Evolutionary conservation across 805 yeast species (phyloP).

Genomic region (Saccharomycopsis vini): DNA sequence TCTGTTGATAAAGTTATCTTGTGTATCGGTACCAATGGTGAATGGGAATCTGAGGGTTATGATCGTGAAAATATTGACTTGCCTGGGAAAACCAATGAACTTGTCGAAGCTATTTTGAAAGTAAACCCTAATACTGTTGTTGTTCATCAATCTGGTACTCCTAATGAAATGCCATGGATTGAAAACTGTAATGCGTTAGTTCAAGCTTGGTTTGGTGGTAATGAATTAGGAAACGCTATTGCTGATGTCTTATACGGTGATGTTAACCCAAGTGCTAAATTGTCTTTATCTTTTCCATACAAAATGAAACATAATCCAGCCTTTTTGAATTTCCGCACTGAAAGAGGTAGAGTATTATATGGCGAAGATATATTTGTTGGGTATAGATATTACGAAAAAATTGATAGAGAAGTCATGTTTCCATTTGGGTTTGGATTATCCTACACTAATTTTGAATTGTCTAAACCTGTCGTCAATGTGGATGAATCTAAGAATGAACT

Average conservation of each 20-base stretch:
- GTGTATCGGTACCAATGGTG: conserved; percentile 42
- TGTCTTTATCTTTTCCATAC: conserved; percentile 57
- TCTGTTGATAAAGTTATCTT: conserved; percentile 44
- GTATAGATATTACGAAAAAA: conserved; percentile 49
- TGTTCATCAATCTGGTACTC: conserved; percentile 54
- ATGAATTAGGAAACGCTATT: conserved; percentile 47
- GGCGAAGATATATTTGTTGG: conserved; percentile 34
- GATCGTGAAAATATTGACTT: conserved; percentile 44
- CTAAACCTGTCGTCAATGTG: conserved; percentile 27
- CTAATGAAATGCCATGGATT: conserved; percentile 51
- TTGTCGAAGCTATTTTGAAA: conserved; percentile 35
- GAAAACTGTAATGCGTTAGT: conserved; percentile 34
- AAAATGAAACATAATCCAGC: conserved; percentile 39
- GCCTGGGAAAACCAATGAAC: conserved; percentile 39
- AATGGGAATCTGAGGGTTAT: conserved; percentile 54
- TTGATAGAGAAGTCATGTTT: conserved; percentile 45
- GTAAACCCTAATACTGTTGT: conserved; percentile 44
- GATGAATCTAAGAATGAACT: conserved; percentile 21
- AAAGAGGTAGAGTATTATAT: conserved; percentile 27
- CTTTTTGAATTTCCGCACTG: conserved; percentile 29
- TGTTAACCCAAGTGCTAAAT: conserved; percentile 51
- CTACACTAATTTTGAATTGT: conserved; percentile 23
- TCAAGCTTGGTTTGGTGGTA: conserved; percentile 52
- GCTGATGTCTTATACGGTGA: conserved; percentile 54
- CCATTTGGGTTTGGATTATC: conserved; percentile 32